Evolutionary conservation across 1,139 yeast species (phyloP).

Genomic region (Arxiozyma heterogenica): DNA sequence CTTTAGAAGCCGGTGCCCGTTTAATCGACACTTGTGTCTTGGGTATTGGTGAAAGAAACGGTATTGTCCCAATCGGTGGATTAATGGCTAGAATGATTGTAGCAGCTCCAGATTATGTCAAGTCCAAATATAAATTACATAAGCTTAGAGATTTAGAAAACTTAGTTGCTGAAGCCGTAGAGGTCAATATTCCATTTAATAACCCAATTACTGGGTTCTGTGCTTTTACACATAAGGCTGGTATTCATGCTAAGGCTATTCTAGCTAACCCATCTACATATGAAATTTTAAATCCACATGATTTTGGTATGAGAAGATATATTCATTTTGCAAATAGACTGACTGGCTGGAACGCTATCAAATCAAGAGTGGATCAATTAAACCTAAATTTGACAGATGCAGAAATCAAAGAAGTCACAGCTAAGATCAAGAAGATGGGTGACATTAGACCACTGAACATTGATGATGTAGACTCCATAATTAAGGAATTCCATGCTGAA

Average conservation of each 20-base stretch:
- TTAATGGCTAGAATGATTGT: conserved; percentile 99
- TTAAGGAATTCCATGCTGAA: conserved; percentile 83
- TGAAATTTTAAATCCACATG: conserved; percentile 89
- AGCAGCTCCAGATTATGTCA: conserved; percentile 92
- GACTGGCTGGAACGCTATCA: conserved; percentile 98
- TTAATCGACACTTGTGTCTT: conserved; percentile 90
- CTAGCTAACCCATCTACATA: conserved; percentile 97
- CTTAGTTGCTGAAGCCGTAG: conserved; percentile 94
- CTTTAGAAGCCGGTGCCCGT: conserved; percentile 95
- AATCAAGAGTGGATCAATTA: conserved; percentile 94
- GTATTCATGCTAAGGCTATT: conserved; percentile 97
- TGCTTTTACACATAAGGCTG: conserved; percentile 99
- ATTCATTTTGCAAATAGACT: conserved; percentile 96
- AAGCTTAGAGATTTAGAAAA: conserved; percentile 92
- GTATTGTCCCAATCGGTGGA: conserved; percentile 96
- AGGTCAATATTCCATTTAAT: conserved; percentile 94
- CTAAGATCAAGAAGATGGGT: conserved; percentile 85
- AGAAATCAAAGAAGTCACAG: conserved; percentile 90
- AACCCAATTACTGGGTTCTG: conserved; percentile 99
- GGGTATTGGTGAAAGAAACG: conserved; percentile 98
- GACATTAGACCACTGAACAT: conserved; percentile 90
- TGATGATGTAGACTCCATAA: conserved; percentile 95
- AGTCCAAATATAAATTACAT: conserved; percentile 90
- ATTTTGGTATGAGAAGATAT: conserved; percentile 89
- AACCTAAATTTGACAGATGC: conserved; percentile 82